These are phyloP conservation scores for Cylindrotheca closterium DNA, from an alignment of 108 stramenopile species.

Conservation along the genomic window DNA sequence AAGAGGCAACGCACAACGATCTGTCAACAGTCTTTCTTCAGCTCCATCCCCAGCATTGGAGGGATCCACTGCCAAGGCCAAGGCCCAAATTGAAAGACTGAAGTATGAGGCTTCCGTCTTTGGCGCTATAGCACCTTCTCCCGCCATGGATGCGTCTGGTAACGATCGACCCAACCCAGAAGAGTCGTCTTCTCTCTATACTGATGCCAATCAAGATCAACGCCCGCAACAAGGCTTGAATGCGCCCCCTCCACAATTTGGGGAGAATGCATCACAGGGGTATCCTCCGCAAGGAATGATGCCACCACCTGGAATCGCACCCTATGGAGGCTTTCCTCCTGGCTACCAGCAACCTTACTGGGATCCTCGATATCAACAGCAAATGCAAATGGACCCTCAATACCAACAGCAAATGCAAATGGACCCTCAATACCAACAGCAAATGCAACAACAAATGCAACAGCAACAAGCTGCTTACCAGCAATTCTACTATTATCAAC, in stretches of 20 bases:
- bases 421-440: slow-evolving; percentile 27
- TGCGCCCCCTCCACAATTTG: not conserved
- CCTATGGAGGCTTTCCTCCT: slow-evolving; percentile 5
- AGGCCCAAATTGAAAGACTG: slow-evolving; percentile 5
- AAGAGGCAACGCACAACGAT: slow-evolving; percentile 11
- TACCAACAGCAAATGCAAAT: slow-evolving; percentile 27
- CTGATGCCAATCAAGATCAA: too few species aligned
- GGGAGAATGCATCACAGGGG: not conserved
- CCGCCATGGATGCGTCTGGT: slow-evolving; percentile 12
- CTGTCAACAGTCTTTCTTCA: slow-evolving; percentile 14
- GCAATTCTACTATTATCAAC: slow-evolving; percentile 23
- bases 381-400: slow-evolving; percentile 35
- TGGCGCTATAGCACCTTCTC: slow-evolving; percentile 27
- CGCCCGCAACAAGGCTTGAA: not conserved
- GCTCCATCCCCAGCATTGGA: slow-evolving; percentile 28
- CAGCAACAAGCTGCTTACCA: slow-evolving; percentile 23
- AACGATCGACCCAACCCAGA: not conserved
- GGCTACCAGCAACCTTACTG: slow-evolving; percentile 31
- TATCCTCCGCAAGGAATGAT: slow-evolving; percentile 10
- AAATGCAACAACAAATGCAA: too few species aligned
- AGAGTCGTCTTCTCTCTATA: slow-evolving; percentile 4
- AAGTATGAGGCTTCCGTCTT: slow-evolving; percentile 1
- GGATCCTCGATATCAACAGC: slow-evolving; percentile 27
- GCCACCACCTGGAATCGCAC: slow-evolving; percentile 3
- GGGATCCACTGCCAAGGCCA: slow-evolving; percentile 6